Conservation (phyloP, 495 filamentous ascomycete genomes). For the Thermothielavioides terrestris region DNA sequence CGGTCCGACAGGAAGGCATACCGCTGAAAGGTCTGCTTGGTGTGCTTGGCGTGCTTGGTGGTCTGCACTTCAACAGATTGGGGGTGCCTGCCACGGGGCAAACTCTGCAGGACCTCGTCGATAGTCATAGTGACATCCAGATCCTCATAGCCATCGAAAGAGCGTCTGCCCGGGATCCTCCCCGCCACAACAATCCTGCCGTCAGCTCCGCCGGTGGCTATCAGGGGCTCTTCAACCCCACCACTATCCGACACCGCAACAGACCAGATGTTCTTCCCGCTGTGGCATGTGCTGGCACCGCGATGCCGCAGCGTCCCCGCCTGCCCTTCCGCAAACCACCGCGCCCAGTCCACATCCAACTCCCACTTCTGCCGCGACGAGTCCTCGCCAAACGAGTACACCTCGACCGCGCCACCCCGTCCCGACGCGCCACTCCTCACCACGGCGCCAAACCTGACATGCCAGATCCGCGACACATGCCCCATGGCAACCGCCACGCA, state of each 20-base stretch:
- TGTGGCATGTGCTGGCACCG: conserved; percentile 52
- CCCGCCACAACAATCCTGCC: conserved; percentile 46
- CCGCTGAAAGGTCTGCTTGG: conserved; percentile 47
- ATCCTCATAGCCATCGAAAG: background rate
- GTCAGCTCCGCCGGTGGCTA: conserved; percentile 86
- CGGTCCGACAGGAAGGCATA: conserved; percentile 56
- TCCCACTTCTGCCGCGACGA: conserved; percentile 62
- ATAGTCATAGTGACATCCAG: conserved; percentile 15
- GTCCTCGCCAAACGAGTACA: conserved; percentile 78
- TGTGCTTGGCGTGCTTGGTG: background rate
- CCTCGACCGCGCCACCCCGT: conserved; percentile 21
- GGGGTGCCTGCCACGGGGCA: too few relatives aligned
- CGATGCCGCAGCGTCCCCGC: conserved; percentile 40
- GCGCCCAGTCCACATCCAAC: conserved; percentile 30
- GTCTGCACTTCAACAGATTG: too few relatives aligned
- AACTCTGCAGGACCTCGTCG: conserved; percentile 12
- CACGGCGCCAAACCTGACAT: conserved; percentile 49
- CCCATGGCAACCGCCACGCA: conserved; percentile 66
- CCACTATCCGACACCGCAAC: conserved; percentile 37
- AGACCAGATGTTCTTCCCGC: conserved; percentile 91
- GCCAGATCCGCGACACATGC: conserved; percentile 86
- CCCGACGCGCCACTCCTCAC: too few relatives aligned
- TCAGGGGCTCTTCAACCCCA: conserved; percentile 23
- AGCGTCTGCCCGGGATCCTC: background rate
- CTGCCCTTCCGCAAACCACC: conserved; percentile 7